Evolutionary conservation across 495 filamentous ascomycete genomes (phyloP), one percentile per base, ranked within the genome.

Genomic region (Aspergillus egyptiacus): DNA sequence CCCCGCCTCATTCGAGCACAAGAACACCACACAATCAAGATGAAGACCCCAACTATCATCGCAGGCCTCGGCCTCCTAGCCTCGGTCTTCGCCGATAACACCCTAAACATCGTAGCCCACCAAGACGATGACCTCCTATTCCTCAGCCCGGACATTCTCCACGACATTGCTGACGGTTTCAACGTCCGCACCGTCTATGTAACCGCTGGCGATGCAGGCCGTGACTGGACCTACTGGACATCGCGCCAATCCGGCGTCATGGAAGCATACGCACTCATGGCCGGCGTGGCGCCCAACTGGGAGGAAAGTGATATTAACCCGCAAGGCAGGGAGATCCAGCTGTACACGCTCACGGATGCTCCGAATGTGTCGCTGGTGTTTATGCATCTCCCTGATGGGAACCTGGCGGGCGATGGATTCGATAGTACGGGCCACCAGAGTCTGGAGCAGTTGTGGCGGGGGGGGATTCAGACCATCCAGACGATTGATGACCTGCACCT

Each of bases 151-250:
- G 42, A 47, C 23, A 24, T 60, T 6, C 30, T 51, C 6, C 50
- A 50, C 20, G 50, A 54, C 30, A 48, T 60, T 13, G 11, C 23
- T 0, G 27, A 24, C 75, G 38, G 83, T 63, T 52, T 65, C 51
- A 28, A 59, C 56, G 38, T 93, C 43, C 50, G 65, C 55, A 65
- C 89, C 84, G 55, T 94, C 84, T 64, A 91, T 86, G 69, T 94
- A 83, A 61, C 89, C 82, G 64, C 89, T 82, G 56, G 87, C 86
- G 64, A 89, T 82, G 49, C 83, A 80, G 56, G 88, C 82, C 60
- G n/a, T n/a, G 48, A 2, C 19, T 15, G 10, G 30, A 23, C 25
- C n/a, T 60, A 51, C 44, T 60, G 53, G 57, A 22, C 15, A 9
- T 5, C 20, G 5, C 53, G 57, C 0, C 40, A 60, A 23, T 13